These are phyloP conservation scores for Orbilia quercus DNA, from an alignment of 2,329 filamentous ascomycete species.

Conservation along the genomic window DNA sequence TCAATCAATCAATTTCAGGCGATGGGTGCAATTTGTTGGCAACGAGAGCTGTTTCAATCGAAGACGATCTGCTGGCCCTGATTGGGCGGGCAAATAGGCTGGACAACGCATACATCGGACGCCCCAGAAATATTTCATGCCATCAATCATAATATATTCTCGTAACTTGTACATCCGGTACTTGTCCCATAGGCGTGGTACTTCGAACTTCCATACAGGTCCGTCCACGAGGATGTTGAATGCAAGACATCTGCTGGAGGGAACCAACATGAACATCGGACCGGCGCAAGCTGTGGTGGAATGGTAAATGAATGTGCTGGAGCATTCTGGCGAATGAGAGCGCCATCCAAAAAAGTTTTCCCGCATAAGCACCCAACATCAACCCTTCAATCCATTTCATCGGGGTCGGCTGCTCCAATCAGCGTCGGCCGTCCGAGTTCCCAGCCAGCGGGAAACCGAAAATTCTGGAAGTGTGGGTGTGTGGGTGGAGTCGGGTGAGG, in stretches of 20 bases:
- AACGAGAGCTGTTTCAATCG: slow-evolving; percentile 53
- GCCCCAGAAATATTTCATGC: background rate
- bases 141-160: background rate
- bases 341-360: slow-evolving; percentile 22
- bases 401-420: slow-evolving; percentile 53
- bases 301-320: slow-evolving; percentile 47
- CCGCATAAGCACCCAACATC: slow-evolving; percentile 32
- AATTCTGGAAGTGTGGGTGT: slow-evolving; percentile 55
- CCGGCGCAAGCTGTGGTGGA: slow-evolving; percentile 18
- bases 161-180: slow-evolving; percentile 24
- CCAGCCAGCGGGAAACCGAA: slow-evolving; percentile 56
- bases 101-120: slow-evolving; percentile 43
- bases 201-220: slow-evolving; percentile 55
- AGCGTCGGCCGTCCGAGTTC: slow-evolving; percentile 39
- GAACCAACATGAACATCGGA: slow-evolving; percentile 29
- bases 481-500: too few relatives aligned
- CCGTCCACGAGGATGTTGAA: slow-evolving; percentile 46
- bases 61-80: slow-evolving; percentile 44
- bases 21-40: slow-evolving; percentile 48
- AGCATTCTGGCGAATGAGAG: slow-evolving; percentile 49
- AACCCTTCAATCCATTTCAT: slow-evolving; percentile 52
- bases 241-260: slow-evolving; percentile 46
- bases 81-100: slow-evolving; percentile 45
- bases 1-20: slow-evolving; percentile 50
- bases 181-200: slow-evolving; percentile 37